phyloP scores from a whole-genome alignment of 345 rosid genomes.

The Durio zibethinus region DNA sequence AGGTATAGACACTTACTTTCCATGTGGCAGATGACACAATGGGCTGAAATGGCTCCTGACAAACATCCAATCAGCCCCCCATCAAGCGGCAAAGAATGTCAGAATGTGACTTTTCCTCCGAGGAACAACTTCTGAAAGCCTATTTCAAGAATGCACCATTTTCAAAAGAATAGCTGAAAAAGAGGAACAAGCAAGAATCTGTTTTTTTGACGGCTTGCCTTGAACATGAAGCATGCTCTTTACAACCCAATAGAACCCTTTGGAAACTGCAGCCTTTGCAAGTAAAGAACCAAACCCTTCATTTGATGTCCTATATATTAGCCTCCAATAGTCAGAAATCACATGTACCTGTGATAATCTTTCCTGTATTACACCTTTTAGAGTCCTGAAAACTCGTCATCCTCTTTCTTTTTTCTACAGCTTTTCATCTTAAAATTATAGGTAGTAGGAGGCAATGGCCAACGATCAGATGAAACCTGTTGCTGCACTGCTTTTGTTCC shows the following conservation, averaged over 20 bases:
- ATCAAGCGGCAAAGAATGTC: conserved; percentile 12
- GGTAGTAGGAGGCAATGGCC: conserved; percentile 37
- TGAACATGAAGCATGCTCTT: conserved; percentile 58
- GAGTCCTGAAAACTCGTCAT: background rate
- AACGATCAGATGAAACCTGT: conserved; percentile 45
- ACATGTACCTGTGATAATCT: conserved; percentile 1
- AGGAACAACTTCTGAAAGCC: conserved; percentile 13
- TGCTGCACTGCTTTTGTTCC: conserved; percentile 55
- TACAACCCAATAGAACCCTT: conserved; percentile 50
- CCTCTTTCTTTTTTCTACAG: conserved; percentile 12
- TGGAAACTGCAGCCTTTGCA: conserved; percentile 51
- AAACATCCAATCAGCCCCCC: background rate
- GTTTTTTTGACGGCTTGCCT: conserved; percentile 38
- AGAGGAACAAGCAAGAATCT: conserved; percentile 38
- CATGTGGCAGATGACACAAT: background rate
- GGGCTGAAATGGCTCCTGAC: background rate
- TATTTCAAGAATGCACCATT: conserved; percentile 6
- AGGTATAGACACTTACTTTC: background rate
- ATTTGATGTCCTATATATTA: conserved; percentile 27
- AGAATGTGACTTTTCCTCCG: conserved; percentile 19
- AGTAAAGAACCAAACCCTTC: conserved; percentile 65
- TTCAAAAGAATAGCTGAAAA: background rate
- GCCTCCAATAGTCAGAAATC: conserved; percentile 19
- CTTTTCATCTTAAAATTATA: conserved; percentile 16
- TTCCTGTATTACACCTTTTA: conserved; percentile 8